Evolutionary conservation across 805 yeast species (phyloP).

Genomic region (Cephaloascus fragrans): DNA sequence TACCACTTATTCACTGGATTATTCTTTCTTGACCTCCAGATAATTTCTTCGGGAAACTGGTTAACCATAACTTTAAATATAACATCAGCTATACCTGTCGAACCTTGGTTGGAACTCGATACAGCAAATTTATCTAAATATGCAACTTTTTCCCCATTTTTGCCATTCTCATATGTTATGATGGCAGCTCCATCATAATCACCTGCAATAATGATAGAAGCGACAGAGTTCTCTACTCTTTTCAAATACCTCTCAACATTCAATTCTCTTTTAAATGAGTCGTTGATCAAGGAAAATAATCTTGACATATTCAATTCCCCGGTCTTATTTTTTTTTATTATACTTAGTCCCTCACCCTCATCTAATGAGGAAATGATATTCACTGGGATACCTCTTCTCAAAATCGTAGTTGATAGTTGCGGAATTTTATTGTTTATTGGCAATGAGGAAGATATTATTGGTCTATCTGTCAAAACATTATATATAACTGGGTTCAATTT

Average conservation of each 20-base stretch:
- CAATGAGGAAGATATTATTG: conserved; percentile 81
- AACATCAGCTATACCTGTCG: conserved; percentile 89
- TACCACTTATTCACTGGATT: conserved; percentile 98
- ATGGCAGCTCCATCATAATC: conserved; percentile 95
- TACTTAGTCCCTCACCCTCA: conserved; percentile 28
- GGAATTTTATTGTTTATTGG: conserved; percentile 58
- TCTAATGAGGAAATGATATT: conserved; percentile 15
- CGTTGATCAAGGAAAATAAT: conserved; percentile 56
- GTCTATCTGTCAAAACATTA: conserved; percentile 85
- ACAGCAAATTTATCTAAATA: conserved; percentile 95
- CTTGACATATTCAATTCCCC: conserved; percentile 42
- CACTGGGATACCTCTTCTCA: conserved; percentile 67
- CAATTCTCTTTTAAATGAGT: conserved; percentile 67
- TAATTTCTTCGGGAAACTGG: conserved; percentile 59
- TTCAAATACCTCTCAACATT: conserved; percentile 55
- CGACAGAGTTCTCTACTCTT: conserved; percentile 56
- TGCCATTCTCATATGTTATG: conserved; percentile 63
- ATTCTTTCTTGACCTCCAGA: conserved; percentile 82
- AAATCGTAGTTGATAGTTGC: conserved; percentile 62
- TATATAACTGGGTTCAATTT: conserved; percentile 74
- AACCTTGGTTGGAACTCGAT: conserved; percentile 72
- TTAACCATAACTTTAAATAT: conserved; percentile 71
- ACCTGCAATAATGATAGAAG: conserved; percentile 79
- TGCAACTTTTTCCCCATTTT: conserved; percentile 34
- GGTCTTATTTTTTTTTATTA: conserved; percentile 21